A percentile compares a stretch with the other conserved stretches of the same genome.
These are phyloP conservation scores for Cordyceps pruinosa DNA, from an alignment of 2,329 filamentous ascomycete species.

Conservation along the genomic window DNA sequence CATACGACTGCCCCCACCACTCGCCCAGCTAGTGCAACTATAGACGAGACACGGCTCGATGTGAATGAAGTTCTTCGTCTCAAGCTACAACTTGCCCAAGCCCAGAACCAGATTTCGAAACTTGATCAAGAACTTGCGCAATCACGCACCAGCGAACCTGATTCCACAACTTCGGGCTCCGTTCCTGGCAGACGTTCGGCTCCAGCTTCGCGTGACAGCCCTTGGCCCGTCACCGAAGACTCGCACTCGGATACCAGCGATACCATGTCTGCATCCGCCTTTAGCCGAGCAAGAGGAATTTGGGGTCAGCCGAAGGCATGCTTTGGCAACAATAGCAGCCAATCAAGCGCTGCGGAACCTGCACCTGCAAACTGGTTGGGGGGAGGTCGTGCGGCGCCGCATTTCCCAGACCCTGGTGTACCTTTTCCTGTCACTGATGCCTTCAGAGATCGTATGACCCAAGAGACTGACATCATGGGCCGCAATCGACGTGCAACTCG, in stretches of 20 bases:
- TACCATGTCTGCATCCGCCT: slow-evolving; percentile 41
- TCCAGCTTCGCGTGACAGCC: slow-evolving; percentile 31
- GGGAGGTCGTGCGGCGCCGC: slow-evolving; percentile 32
- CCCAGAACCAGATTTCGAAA: slow-evolving; percentile 61
- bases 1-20: slow-evolving; percentile 41
- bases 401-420: slow-evolving; percentile 34
- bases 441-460: slow-evolving; percentile 41
- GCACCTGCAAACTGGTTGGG: slow-evolving; percentile 38
- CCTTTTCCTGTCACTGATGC: slow-evolving; percentile 32
- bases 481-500: slow-evolving; percentile 42
- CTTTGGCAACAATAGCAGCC: slow-evolving; percentile 29
- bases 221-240: slow-evolving; percentile 51
- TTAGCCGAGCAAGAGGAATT: slow-evolving; percentile 48
- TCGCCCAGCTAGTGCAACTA: slow-evolving; percentile 44
- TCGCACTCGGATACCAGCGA: slow-evolving; percentile 51
- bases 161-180: slow-evolving; percentile 24
- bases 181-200: slow-evolving; percentile 18
- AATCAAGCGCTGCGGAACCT: slow-evolving; percentile 32
- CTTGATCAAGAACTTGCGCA: slow-evolving; percentile 66
- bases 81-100: slow-evolving; percentile 64
- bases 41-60: slow-evolving; percentile 34
- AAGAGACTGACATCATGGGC: slow-evolving; percentile 42
- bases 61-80: slow-evolving; percentile 59
- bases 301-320: slow-evolving; percentile 45
- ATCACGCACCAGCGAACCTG: slow-evolving; percentile 53